Base-by-base conservation (phyloP, 345 rosid species). In the Syzygium aqueum region DNA sequence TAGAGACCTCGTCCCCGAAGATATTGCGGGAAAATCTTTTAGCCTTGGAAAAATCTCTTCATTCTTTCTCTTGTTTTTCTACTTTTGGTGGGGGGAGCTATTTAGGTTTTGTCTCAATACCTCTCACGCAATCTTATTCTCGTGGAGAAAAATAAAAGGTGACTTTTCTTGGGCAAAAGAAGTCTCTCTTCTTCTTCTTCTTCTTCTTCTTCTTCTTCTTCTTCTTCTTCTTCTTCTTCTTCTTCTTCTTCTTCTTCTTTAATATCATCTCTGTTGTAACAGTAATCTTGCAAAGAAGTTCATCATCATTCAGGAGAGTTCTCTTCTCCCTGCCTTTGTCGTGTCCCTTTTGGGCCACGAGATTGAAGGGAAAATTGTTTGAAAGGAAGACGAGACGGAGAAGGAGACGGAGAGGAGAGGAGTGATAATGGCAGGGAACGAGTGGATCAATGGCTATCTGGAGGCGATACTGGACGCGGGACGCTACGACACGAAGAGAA, bases 391-490 rank as follows among this genome's bases (percentile, higher is more conserved):
- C 30, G 57, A 84, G 12, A n/a, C 30, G 25, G 54, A 27, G 40
- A 85, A 23, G 27, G 77, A 27, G 77, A 85, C 43, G 15, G 86
- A 59, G 52, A 54, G n/a, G 56, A 53, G 84, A 7, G 54, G 84
- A 85, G 59, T 50, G 90, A 92, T 84, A 89, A 95, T 95, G 97
- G 98, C 98, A 22, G 89, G 96, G 90, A 96, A 96, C 88, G 98
- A 96, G 56, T 95, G 98, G 98, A 95, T 96, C 87, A 95, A 96
- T 85, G 95, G 98, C 65, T 96, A 96, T 89, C 92, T 95, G 88
- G 98, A 96, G 90, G 98, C 98, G 22, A 96, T 96, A 51, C 91
- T 96, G 83, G 98, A 95, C 67, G 98, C 88, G 86, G 98, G 98
- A 87, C 92, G 92, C 53, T 89, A 92, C 89, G 73, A 30, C 89